phyloP scores from a whole-genome alignment of 371 early-diverging fungal genomes.

The Phascolomyces articulosus region DNA sequence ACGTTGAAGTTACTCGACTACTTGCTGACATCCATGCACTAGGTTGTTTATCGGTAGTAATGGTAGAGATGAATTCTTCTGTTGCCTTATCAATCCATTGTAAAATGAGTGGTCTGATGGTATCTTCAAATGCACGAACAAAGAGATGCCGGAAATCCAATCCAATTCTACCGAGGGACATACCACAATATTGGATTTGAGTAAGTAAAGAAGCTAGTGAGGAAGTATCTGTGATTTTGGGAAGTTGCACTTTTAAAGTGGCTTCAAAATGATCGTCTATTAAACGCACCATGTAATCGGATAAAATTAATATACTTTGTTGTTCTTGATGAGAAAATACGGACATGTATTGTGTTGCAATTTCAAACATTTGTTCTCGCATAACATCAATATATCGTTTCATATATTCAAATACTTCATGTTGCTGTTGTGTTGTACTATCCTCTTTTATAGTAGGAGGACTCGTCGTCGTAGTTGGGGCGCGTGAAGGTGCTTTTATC shows the following conservation, averaged over 20 bases:
- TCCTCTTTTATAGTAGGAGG: slow-evolving; percentile 20
- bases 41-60: slow-evolving; percentile 31
- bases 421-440: slow-evolving; percentile 17
- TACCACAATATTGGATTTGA: slow-evolving; percentile 84
- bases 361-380: slow-evolving; percentile 83
- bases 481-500: slow-evolving; percentile 19
- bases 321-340: slow-evolving; percentile 70
- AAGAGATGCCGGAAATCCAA: slow-evolving; percentile 76
- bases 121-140: slow-evolving; percentile 64
- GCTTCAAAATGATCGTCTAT: slow-evolving; percentile 32
- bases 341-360: slow-evolving; percentile 79
- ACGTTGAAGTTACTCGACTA: neutral
- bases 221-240: slow-evolving; percentile 65
- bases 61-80: slow-evolving; percentile 39
- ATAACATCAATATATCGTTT: slow-evolving; percentile 77
- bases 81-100: slow-evolving; percentile 54
- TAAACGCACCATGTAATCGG: slow-evolving; percentile 59
- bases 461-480: too few species aligned
- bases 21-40: slow-evolving; percentile 54
- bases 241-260: slow-evolving; percentile 42
- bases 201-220: slow-evolving; percentile 68
- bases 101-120: slow-evolving; percentile 59
- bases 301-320: slow-evolving; percentile 37
- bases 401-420: slow-evolving; percentile 67
- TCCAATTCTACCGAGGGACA: slow-evolving; percentile 81